Base-by-base conservation (phyloP, 2,329 filamentous ascomycete species). In the Penicillium freii region DNA sequence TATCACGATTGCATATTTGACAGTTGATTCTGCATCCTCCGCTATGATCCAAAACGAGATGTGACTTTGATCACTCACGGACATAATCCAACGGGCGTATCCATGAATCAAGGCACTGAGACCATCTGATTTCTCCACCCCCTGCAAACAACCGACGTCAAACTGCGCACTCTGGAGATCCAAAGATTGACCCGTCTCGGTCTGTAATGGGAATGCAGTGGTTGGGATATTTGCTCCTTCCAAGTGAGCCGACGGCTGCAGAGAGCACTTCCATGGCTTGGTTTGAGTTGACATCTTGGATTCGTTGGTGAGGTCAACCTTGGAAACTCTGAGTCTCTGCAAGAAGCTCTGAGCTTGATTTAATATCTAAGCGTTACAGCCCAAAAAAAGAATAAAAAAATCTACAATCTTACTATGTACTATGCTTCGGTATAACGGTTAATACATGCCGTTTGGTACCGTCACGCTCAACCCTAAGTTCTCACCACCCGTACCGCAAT, bases 51-150 rank as follows among this genome's bases (percentile, higher is more conserved):
- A 54, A 31, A 34, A 21, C 6, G 29, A 9, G 15, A 19, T 36
- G 6, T 31, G n/a, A 9, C n/a, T 23, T 29, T 47, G 42, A 6
- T 17, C 43, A 21, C 42, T 42, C 7, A 47, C 25, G 25, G 31
- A 21, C 43, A 54, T 54, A 13, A 54, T 47, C 51, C 51, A 54
- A 39, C 43, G 43, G 7, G 51, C 25, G 17, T 54, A 54, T 19
- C 33, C 43, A 15, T 23, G 17, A 19, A 54, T 47, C 51, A 54
- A 47, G 9, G 23, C 11, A 15, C 23, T 31, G 31, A 54, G 17
- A 11, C 11, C 42, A 48, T 40, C 23, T 4, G 19, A 19, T 19
- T 27, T 34, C 6, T 15, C 40, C 21, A 27, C 5, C 2, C 17
- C 27, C 27, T 19, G n/a, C 5, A 46, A 31, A 13, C 8, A 46